Percentiles rank a stretch among this genome's conserved stretches.
Evolutionary conservation across 148 eudicot genomes (phyloP).

Genomic region (Arctostaphylos glauca): DNA sequence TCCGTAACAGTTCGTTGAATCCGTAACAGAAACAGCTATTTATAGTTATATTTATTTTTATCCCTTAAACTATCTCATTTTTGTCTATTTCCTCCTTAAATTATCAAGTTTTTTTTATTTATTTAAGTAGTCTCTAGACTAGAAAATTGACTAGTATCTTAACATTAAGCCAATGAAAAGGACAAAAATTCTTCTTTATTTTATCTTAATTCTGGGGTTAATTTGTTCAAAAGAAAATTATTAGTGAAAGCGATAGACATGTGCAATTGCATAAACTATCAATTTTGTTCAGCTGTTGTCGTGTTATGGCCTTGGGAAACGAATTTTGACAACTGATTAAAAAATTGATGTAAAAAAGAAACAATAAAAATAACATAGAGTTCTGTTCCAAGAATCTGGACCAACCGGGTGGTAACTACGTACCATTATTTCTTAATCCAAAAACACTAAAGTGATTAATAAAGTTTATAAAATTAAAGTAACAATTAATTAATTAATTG

Average conservation of each 20-base stretch:
- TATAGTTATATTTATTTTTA: too few species aligned
- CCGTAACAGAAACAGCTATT: too few species aligned
- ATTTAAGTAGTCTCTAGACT: too few species aligned
- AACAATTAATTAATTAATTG: too few species aligned
- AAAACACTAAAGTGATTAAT: not conserved
- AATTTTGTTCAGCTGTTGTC: not conserved
- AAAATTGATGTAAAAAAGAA: not conserved
- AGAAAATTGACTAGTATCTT: too few species aligned
- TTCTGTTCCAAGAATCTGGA: not conserved
- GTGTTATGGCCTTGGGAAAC: not conserved
- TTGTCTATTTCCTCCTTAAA: too few species aligned
- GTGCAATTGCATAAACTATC: slow-evolving; percentile 19
- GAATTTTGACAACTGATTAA: not conserved
- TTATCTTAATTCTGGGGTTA: not conserved
- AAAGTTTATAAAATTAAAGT: too few species aligned
- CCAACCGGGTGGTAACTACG: slow-evolving; percentile 8
- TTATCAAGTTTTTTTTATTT: too few species aligned
- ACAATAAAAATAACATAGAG: not conserved
- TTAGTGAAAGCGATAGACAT: slow-evolving; percentile 39
- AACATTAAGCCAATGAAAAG: too few species aligned
- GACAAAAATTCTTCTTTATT: too few species aligned
- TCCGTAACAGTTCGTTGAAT: too few species aligned
- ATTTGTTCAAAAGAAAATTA: not conserved
- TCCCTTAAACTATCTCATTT: too few species aligned
- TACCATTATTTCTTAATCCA: not conserved